Evolutionary conservation across 345 rosid genomes (phyloP).

Genomic region (Isatis tinctoria): DNA sequence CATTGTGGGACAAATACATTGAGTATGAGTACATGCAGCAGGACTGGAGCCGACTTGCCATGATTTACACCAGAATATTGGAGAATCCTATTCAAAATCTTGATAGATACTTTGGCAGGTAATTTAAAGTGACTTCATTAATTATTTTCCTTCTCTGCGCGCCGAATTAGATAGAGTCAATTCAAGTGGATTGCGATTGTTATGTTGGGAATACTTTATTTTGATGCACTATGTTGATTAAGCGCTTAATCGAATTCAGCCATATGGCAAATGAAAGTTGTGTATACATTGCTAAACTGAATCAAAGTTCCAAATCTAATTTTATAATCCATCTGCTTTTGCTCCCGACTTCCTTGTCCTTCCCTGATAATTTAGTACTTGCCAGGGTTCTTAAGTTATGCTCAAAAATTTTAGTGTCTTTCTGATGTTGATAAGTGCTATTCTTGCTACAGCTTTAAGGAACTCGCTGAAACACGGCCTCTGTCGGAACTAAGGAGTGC

Average conservation of each 20-base stretch:
- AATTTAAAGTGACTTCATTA: constrained; percentile 8
- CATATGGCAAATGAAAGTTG: background rate
- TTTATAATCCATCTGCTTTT: background rate
- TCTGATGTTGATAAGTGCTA: constrained; percentile 8
- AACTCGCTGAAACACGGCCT: constrained; percentile 70
- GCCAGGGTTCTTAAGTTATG: background rate
- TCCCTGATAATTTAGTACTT: background rate
- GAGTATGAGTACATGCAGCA: constrained; percentile 92
- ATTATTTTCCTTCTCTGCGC: background rate
- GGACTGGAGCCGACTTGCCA: constrained; percentile 74
- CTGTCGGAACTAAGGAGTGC: constrained; percentile 72
- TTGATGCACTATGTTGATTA: background rate
- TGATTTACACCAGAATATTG: constrained; percentile 73
- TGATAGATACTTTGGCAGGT: constrained; percentile 80
- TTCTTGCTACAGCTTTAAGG: constrained; percentile 64
- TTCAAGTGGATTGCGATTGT: background rate
- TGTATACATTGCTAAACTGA: background rate
- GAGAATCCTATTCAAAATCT: constrained; percentile 83
- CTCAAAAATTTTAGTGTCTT: background rate
- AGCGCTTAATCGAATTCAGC: background rate
- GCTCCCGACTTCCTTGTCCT: background rate
- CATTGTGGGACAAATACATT: constrained; percentile 93
- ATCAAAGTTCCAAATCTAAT: background rate
- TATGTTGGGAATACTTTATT: background rate
- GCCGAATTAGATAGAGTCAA: background rate